Percentiles rank a stretch among this genome's conserved stretches.
Evolutionary conservation across 768 basidiomycete species (phyloP).

Genomic region (Termitomyces sp.): DNA sequence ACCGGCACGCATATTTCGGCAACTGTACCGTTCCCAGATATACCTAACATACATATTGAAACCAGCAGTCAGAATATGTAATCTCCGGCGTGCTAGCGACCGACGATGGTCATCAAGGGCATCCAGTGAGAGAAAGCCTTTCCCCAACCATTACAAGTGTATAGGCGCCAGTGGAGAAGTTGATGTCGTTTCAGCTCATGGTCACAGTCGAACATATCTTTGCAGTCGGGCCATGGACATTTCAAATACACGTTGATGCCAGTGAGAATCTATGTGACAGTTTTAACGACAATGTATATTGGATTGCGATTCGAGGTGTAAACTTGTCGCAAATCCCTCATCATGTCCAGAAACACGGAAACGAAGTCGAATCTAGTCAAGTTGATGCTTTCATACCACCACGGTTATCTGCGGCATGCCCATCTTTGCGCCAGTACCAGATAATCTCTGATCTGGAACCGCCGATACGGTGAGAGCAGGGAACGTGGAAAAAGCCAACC

Average conservation of each 20-base stretch:
- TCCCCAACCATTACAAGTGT: background rate
- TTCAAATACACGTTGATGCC: background rate
- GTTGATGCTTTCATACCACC: background rate
- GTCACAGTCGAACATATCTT: background rate
- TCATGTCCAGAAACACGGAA: background rate
- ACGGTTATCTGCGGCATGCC: background rate
- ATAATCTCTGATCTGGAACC: background rate
- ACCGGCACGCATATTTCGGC: background rate
- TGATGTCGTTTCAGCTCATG: background rate
- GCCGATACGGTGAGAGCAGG: background rate
- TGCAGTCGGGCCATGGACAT: background rate
- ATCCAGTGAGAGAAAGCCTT: background rate
- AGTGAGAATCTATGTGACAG: background rate
- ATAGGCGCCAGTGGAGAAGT: background rate
- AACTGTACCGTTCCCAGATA: background rate
- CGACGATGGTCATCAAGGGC: background rate
- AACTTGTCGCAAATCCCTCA: background rate
- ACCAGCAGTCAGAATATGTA: background rate
- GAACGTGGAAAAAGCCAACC: background rate
- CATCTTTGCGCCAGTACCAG: background rate
- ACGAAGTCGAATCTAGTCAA: background rate
- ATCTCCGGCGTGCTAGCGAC: background rate
- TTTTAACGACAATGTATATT: background rate
- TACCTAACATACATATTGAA: background rate
- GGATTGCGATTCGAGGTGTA: background rate